Evolutionary conservation across 352 stramenopile species (phyloP), one percentile per base, ranked within the genome.

Genomic region (Phytophthora nicotianae): DNA sequence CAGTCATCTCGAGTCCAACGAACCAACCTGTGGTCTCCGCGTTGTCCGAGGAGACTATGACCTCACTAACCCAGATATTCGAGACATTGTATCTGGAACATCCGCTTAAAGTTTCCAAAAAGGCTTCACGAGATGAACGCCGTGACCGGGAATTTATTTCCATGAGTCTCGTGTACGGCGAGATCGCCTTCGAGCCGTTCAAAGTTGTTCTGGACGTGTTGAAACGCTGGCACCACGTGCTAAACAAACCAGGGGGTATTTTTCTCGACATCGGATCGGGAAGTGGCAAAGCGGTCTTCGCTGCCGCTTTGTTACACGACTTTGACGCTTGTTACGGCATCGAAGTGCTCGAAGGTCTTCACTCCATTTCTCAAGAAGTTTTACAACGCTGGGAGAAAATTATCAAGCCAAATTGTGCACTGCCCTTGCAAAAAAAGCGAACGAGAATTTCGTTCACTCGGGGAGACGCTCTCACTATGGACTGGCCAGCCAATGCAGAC

Each of bases 251-350:
- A 7, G 88, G 87, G 3, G 89, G 88, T 1, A 67, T 77, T 13
- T 97, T 97, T 60, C 66, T 95, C 10, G 91, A 97, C 53, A 83
- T 97, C 19, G 91, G 91, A 16, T 93, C 80, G 14, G 91, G 91
- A 7, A 96, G 78, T 35, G 91, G 91, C 26, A 95, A 96, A 55
- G 83, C 88, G 4, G 84, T 97, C 23, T 95, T 97, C 55, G 88
- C 86, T 4, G 89, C 89, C 2, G 72, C 86, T 20, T 70, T 98
- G 2, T 45, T 90, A 1, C 87, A 96, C 49, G 86, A 93, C 52
- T 98, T 98, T 55, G 80, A 93, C 48, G 83, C 83, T 54, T 88
- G 75, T 26, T 74, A 87, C 24, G 91, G 91, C 13, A 91, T 96
- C 42, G 91, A 98, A 69, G 96, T 96, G 41, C 79, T 97, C n/a